Evolutionary conservation across 1,139 yeast genomes (phyloP).

Genomic region (Geotrichum aggregatum): DNA sequence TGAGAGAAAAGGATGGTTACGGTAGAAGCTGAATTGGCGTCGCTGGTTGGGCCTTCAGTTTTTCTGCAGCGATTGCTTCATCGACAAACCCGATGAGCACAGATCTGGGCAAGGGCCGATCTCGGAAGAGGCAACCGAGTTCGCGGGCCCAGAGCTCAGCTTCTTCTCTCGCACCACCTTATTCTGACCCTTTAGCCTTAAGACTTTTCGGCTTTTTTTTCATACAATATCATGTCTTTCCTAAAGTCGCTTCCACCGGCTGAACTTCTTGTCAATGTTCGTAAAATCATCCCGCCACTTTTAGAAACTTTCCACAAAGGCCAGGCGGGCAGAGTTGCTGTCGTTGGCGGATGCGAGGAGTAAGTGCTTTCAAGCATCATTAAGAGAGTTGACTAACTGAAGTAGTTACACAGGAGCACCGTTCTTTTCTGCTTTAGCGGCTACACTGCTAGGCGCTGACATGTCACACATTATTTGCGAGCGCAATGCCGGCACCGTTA

Average conservation of each 20-base stretch:
- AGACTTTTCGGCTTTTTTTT: too few species aligned
- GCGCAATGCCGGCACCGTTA: conserved; percentile 66
- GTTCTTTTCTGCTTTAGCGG: conserved; percentile 78
- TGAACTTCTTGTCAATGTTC: conserved; percentile 37
- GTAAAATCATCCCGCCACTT: conserved; percentile 70
- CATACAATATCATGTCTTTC: conserved; percentile 2
- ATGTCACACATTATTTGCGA: conserved; percentile 86
- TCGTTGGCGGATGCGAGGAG: conserved; percentile 92
- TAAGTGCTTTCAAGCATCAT: conserved; percentile 28
- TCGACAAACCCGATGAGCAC: too few species aligned
- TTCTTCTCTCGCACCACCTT: too few species aligned
- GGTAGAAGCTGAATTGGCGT: too few species aligned
- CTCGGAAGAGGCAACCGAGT: too few species aligned
- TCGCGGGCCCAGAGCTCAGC: too few species aligned
- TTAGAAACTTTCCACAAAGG: conserved; percentile 76
- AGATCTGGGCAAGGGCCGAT: too few species aligned
- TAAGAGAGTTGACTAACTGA: not conserved
- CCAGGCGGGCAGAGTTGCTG: conserved; percentile 82
- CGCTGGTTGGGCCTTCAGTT: too few species aligned
- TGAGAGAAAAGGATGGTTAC: too few species aligned
- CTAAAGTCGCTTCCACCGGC: conserved; percentile 15
- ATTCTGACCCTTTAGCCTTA: too few species aligned
- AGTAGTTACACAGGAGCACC: conserved; percentile 87
- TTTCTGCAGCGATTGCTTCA: too few species aligned
- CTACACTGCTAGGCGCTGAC: conserved; percentile 83